Evolutionary conservation across 176 grass and related monocot species (phyloP), one percentile per base, ranked within the genome.

Genomic region (Zoysia japonica): DNA sequence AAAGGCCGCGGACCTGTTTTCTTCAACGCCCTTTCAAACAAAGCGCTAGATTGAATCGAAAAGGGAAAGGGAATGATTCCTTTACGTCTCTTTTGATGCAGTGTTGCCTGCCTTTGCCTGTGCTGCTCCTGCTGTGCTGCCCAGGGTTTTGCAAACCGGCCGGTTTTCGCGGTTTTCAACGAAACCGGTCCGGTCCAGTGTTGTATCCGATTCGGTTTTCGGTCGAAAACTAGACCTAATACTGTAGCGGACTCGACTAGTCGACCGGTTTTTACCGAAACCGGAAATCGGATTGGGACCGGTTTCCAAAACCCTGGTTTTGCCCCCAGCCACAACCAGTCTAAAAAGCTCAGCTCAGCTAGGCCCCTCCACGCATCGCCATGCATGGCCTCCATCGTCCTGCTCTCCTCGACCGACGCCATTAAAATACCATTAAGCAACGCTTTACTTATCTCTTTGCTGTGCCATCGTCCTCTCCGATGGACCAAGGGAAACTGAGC

Each of bases 81-180:
- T 88, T 85, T 70, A 83, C 87, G 76, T 76, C 77, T 77, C 87
- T 88, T 88, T 88, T 88, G 76, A 88, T 84, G 87, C 77, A 71
- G 75, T 8, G 72, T 47, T 47, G 36, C 50, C 6, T 20, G 44
- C 19, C 42, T 40, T 41, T 75, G 68, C 46, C 39, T 65, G 12
- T 39, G 9, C 42, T n/a, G 76, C 62, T 64, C 16, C 64, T 11
- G 44, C 44, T 45, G 28, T 28, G 28, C 28, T 28, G 28, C 28
- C 28, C 28, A 28, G 28, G 28, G 28, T 28, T 28, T 28, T 28
- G 28, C 0, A 28, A 28, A 28, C 28, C 0, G 28, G 0, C 0
- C 28, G 28, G 28, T 28, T 28, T 28, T 28, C 28, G 0, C 28
- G 28, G 28, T 28, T 28, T 28, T 28, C 0, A 0, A 28, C 0